Evolutionary conservation across 2,329 filamentous ascomycete genomes (phyloP).

Genomic region (Ascochyta rabiei): DNA sequence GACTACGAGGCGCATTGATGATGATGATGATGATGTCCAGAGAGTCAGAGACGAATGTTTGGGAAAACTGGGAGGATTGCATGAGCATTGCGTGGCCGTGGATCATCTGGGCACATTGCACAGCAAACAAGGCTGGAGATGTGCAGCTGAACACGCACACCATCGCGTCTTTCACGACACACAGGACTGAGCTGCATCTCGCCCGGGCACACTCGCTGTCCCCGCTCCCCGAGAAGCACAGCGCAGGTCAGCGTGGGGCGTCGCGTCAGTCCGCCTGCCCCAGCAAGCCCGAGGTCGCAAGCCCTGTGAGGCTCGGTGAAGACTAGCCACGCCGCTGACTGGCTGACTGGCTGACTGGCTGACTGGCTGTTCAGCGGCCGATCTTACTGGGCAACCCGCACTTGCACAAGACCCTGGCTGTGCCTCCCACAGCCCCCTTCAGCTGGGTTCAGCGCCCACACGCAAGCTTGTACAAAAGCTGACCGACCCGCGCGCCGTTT

Average conservation of each 20-base stretch:
- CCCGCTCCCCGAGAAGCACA: constrained; percentile 15
- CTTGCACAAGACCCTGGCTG: constrained; percentile 9
- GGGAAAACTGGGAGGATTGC: background rate
- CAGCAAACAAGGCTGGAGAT: constrained; percentile 8
- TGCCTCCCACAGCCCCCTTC: constrained; percentile 20
- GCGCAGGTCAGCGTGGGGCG: constrained; percentile 11
- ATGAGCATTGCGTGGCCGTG: background rate
- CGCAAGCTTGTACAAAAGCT: constrained; percentile 19
- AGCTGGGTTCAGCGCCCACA: constrained; percentile 21
- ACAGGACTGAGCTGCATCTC: constrained; percentile 3
- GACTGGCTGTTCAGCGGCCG: constrained; percentile 3
- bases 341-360: too few species aligned
- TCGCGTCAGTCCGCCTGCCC: constrained; percentile 21
- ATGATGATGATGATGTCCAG: background rate
- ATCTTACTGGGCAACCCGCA: constrained; percentile 7
- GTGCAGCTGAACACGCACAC: constrained; percentile 3
- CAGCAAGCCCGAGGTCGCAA: constrained; percentile 22
- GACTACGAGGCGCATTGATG: background rate
- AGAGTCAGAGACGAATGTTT: background rate
- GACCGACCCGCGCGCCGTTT: constrained; percentile 9
- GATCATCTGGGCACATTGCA: background rate
- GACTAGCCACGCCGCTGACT: constrained; percentile 9
- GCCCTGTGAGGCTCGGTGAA: constrained; percentile 31
- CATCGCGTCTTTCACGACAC: background rate
- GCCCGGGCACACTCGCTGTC: constrained; percentile 2